Base-by-base conservation (phyloP, 2,329 filamentous ascomycete genomes). In the Ceratocystis lukuohia region DNA sequence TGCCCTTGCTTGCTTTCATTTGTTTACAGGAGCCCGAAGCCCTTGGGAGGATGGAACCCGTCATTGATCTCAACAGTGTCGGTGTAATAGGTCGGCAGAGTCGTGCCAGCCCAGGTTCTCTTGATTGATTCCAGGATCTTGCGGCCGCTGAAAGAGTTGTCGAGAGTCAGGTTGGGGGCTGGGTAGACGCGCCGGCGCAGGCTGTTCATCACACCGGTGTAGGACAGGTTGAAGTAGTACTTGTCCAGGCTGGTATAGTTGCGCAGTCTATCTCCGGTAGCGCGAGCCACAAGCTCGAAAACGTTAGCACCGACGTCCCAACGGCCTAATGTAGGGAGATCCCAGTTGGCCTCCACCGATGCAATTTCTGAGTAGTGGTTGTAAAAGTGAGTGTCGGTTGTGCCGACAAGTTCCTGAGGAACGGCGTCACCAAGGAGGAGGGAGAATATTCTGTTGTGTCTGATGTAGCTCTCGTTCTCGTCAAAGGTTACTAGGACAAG, bases 401-500 rank as follows among this genome's bases (percentile, higher is more conserved):
- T 90, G 66, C 87, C 87, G 53, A 84, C 76, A 0, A 88, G 80
- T n/a, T 81, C 64, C 3, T 77, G 64, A 10, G 88, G 87, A 1
- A 95, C 75, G n/a, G 85, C 86, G 67, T 88, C 88, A 17, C 89
- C 90, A 2, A 94, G 77, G 0, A 94, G 80, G 70, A 94, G 80
- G 69, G 79, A 83, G 68, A 89, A 82, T 64, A 94, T 81, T 50
- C 80, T 80, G 80, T 94, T 94, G 70, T 82, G 81, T 30, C 78
- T 76, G 5, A 78, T 74, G 75, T 91, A 91, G 8, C 82, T 84
- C 71, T 87, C 83, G 73, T 86, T 88, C 77, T 94, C 90, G 70
- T 94, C 90, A 72, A 91, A 94, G 8, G 85, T 92, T 68, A 94
- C 75, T 4, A 93, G 77, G 8, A 94, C 81, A 1, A 94, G 80